Base-by-base conservation (phyloP, 2,329 filamentous ascomycete genomes). In the Zymoseptoria ardabiliae region DNA sequence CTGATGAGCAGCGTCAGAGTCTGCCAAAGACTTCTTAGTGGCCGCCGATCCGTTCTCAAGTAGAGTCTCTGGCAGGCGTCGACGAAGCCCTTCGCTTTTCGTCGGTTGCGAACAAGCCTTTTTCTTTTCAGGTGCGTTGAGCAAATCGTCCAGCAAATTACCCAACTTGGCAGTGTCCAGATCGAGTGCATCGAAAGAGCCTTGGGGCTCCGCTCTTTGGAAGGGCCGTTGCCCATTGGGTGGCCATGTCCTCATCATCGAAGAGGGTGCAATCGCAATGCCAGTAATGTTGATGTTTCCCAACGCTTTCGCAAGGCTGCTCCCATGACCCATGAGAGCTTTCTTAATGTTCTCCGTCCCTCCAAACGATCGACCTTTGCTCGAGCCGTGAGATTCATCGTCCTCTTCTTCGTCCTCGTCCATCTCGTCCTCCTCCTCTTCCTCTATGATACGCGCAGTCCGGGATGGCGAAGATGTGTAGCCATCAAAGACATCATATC, bases 401-500 rank as follows among this genome's bases (percentile, higher is more conserved):
- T 70, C 66, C 30, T 76, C 72, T n/a, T 72, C 67, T n/a, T 70
- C 71, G 11, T 75, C 71, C n/a, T 75, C 74, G 19, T 76, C 73
- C 11, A 80, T 74, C 1, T 77, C 76, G 49, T 80, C 78, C 4
- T 76, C 73, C 55, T 75, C 71, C 13, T 63, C 57, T 10, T 64
- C 57, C 50, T 63, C 58, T 3, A 49, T 30, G 19, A 30, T 35
- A 20, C 60, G 54, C 35, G 11, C 66, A 20, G 49, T 25, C 25
- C 65, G 56, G 61, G 63, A 41, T 58, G 62, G 13, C 71, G 58
- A 49, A 69, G 63, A 66, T 58, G 67, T 71, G 63, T 63, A 74
- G 61, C 72, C 70, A 45, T 73, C 70, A 57, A 82, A 81, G 13
- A 82, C 79, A 57, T 85, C 82, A 63, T 84, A 85, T 1, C 80